Evolutionary conservation across 2,329 filamentous ascomycete genomes (phyloP), one percentile per base, ranked within the genome.

Genomic region (Zymoseptoria brevis): DNA sequence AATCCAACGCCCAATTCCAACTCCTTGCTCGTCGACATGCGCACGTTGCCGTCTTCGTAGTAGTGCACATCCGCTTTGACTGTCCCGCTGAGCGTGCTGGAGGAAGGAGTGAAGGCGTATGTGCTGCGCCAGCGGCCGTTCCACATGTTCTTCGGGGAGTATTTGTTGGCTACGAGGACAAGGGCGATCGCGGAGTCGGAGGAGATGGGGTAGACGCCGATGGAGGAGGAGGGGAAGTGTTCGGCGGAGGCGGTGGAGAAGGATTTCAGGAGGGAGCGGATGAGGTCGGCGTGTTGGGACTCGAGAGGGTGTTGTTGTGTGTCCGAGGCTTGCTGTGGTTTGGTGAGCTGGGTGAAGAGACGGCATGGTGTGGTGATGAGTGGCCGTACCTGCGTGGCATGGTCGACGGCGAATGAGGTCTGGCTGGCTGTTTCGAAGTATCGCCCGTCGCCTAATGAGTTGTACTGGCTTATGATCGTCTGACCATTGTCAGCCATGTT

Each of bases 121-220:
- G 88, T 81, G 53, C 90, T 92, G 70, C 94, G 89, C 90, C 94
- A 99, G 63, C 94, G 90, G 63, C 94, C 94, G 77, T 96, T 97
- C 91, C 94, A 97, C 81, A 91, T 99, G 81, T 99, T 99, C 74
- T 92, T 90, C 7, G 95, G 94, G 69, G 89, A 96, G 80, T 97
- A 97, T 76, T 96, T 96, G 80, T 94, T 96, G 58, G 92, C 89
- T 54, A 96, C 92, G 55, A 96, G 85, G 57, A 96, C 76, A 64
- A 96, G 80, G 53, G 91, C 90, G 61, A 97, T 76, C 68, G 86
- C 85, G 26, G 83, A 83, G 73, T 93, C 89, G 64, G 87, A 80
- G 67, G 90, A 84, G 66, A 85, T 86, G 9, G 93, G 90, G 74
- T 89, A 96, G 54, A 90, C 89, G 66, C 92, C 90, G 67, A 88